Evolutionary conservation across 148 eudicot genomes (phyloP).

Genomic region (Suaeda aralocaspica): DNA sequence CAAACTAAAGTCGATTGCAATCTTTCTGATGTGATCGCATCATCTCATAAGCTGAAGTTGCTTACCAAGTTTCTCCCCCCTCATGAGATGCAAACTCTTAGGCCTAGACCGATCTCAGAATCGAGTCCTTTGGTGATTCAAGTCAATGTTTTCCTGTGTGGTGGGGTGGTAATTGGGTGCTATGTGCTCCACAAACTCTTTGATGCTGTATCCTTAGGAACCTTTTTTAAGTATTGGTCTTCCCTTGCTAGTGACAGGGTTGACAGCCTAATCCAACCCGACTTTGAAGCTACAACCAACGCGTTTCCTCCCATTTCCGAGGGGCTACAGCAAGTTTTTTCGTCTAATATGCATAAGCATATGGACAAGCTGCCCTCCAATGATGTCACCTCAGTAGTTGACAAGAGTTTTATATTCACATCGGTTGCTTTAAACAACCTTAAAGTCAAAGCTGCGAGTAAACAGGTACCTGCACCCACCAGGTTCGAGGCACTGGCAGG

Average conservation of each 20-base stretch:
- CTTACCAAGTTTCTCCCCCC: not conserved
- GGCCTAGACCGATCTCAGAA: not conserved
- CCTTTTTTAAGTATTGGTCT: constrained; percentile 21
- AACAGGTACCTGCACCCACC: constrained; percentile 1
- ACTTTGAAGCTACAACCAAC: not conserved
- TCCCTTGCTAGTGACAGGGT: not conserved
- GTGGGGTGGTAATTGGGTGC: constrained; percentile 17
- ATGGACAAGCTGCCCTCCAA: not conserved
- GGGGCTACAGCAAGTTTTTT: too few species aligned
- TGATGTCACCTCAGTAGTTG: not conserved
- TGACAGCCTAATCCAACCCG: not conserved
- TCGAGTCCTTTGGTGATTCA: not conserved
- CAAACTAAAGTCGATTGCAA: not conserved
- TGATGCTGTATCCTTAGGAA: constrained; percentile 7
- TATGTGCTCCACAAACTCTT: constrained; percentile 17
- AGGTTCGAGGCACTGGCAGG: constrained; percentile 2
- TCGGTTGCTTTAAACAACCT: not conserved
- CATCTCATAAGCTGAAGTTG: not conserved
- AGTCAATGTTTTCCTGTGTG: constrained; percentile 19
- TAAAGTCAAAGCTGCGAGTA: not conserved
- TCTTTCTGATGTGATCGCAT: not conserved
- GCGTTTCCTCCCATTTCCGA: constrained; percentile 6
- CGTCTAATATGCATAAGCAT: not conserved
- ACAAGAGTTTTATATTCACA: constrained; percentile 10
- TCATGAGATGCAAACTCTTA: not conserved